Evolutionary conservation across 331 rosid species (phyloP).

Genomic region (Ulmus americana): DNA sequence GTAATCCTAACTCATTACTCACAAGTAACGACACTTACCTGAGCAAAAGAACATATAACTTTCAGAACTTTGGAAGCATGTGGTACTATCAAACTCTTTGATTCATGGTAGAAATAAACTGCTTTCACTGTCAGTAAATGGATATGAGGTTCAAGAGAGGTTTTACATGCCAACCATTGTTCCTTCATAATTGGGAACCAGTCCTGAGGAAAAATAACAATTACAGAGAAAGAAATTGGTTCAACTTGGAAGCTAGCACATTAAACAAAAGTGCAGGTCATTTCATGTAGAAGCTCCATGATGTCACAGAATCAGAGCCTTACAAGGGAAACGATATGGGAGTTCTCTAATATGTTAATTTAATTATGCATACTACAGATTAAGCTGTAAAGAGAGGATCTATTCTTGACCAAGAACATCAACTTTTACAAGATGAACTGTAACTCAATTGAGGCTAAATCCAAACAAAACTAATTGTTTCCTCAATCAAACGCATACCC

Average conservation of each 20-base stretch:
- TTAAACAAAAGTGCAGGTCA: neutral
- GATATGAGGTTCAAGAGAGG: conserved; percentile 18
- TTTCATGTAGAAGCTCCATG: neutral
- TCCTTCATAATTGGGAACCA: conserved; percentile 33
- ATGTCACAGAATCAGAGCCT: too few relatives aligned
- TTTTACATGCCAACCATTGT: conserved; percentile 22
- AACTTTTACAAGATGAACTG: neutral
- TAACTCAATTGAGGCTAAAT: neutral
- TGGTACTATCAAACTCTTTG: conserved; percentile 27
- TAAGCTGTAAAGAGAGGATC: too few relatives aligned
- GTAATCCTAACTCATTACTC: neutral
- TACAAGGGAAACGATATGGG: too few relatives aligned
- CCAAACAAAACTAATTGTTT: neutral
- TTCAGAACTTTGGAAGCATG: conserved; percentile 21
- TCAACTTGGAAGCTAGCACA: neutral
- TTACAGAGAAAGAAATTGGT: neutral
- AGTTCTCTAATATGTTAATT: too few relatives aligned
- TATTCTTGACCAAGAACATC: neutral
- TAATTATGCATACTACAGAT: too few relatives aligned
- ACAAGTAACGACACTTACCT: conserved; percentile 19
- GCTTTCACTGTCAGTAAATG: conserved; percentile 14
- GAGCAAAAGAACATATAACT: conserved; percentile 14
- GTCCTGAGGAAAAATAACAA: conserved; percentile 25
- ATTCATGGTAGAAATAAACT: conserved; percentile 24
- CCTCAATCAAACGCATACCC: too few relatives aligned